Base-by-base conservation (phyloP, 1,284 basidiomycete species). In the Stygiomarasmius scandens region DNA sequence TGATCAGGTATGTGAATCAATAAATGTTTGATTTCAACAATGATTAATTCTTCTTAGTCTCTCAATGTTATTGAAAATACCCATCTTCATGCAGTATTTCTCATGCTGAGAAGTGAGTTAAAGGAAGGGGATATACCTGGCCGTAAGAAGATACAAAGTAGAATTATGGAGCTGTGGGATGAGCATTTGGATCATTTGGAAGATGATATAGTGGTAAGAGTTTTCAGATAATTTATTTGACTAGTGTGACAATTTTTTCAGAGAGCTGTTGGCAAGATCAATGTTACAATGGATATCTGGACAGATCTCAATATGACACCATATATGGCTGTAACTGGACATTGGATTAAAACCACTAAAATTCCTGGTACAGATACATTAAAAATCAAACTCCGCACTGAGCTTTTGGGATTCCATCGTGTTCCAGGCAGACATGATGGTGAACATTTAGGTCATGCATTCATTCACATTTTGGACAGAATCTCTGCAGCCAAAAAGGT, bases 1-100 rank as follows among this genome's bases (percentile, higher is more conserved):
- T 63, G 71, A 74, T 67, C 67, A 68, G 59, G 73, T 73, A 61
- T 23, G 68, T 58, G 11, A 44, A 44, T 48, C 22, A 38, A 58
- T 49, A 55, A 51, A 52, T 29, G 45, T 49, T 55, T 50, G n/a
- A 50, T 59, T 36, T 46, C 16, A 22, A 27, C 47, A 58, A 27
- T 53, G 38, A 41, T 16, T 5, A 41, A 16, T 16, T 9, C 6
- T n/a, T 53, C 51, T 25, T 52, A 74, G 68, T 63, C 69, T 1
- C 44, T 73, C 43, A 69, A 71, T 59, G 64, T 16, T 16, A 41
- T 41, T n/a, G 38, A 41, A 46, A 62, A 55, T 27, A 61, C 59
- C 10, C 49, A 66, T 8, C 61, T 73, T 3, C 58, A 61, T 3
- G 47, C 38, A 1, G 59, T 73, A 1, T 66, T 73, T 52, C 41